phyloP scores from a whole-genome alignment of 2,329 filamentous ascomycete species.

The Shiraia sp. region DNA sequence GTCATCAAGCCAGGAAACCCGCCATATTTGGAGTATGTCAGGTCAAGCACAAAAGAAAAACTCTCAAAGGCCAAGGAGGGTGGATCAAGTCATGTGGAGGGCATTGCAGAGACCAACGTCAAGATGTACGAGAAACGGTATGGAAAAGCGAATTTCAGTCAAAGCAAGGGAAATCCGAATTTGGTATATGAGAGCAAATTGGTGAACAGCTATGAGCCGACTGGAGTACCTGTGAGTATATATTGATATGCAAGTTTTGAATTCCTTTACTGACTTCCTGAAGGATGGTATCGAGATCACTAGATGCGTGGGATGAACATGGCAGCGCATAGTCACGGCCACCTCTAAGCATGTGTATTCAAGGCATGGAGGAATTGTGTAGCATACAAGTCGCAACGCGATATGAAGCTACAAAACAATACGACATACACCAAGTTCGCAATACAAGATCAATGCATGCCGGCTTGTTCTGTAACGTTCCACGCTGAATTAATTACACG shows the following conservation, averaged over 20 bases:
- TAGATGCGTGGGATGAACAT: conserved; percentile 50
- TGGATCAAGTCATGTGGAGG: conserved; percentile 40
- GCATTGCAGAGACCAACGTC: conserved; percentile 51
- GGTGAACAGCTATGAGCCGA: conserved; percentile 68
- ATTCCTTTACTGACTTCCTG: conserved; percentile 6
- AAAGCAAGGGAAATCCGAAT: conserved; percentile 62
- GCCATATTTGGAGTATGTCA: conserved; percentile 71
- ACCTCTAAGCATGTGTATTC: too few relatives aligned
- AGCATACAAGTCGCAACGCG: background rate
- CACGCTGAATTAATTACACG: too few relatives aligned
- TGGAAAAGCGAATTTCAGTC: conserved; percentile 50
- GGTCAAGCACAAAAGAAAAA: conserved; percentile 67
- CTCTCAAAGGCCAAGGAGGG: conserved; percentile 42
- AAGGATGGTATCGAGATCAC: conserved; percentile 72
- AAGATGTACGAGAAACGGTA: conserved; percentile 55
- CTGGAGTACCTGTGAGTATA: conserved; percentile 63
- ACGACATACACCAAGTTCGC: too few relatives aligned
- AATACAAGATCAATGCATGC: too few relatives aligned
- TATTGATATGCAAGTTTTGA: background rate
- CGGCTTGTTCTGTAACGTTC: too few relatives aligned
- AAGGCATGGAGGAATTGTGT: background rate
- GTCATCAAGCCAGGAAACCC: conserved; percentile 73
- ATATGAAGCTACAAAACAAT: too few relatives aligned
- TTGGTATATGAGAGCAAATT: conserved; percentile 68
- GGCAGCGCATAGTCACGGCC: too few relatives aligned